phyloP scores from a whole-genome alignment of 2,329 filamentous ascomycete genomes.

The Endoconidiophora laricicola region DNA sequence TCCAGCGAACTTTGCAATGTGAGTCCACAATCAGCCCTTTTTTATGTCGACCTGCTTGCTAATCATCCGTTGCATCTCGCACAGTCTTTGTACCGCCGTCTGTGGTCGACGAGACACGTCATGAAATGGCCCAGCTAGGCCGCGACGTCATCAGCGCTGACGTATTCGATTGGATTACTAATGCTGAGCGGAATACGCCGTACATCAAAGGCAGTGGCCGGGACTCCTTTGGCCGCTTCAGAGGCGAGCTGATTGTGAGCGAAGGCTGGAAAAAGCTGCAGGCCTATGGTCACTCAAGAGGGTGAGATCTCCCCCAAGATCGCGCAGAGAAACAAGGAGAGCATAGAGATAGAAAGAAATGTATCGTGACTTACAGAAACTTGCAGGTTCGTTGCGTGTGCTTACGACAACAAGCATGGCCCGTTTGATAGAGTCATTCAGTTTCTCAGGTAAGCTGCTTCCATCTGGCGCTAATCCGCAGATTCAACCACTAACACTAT shows the following conservation, averaged over 20 bases:
- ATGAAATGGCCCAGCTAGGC: conserved; percentile 31
- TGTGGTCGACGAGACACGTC: conserved; percentile 23
- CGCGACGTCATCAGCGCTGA: conserved; percentile 35
- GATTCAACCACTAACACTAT: too few relatives aligned
- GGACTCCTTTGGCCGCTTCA: conserved; percentile 44
- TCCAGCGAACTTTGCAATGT: conserved; percentile 36
- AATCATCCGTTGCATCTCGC: neutral
- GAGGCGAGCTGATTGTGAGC: conserved; percentile 42
- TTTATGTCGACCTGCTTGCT: neutral
- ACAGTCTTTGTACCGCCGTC: conserved; percentile 32
- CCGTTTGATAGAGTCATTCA: conserved; percentile 40
- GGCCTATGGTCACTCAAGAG: conserved; percentile 39
- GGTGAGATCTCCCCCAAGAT: conserved; percentile 19
- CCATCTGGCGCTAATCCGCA: neutral
- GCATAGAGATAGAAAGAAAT: too few relatives aligned
- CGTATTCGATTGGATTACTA: conserved; percentile 40
- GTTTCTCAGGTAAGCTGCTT: conserved; percentile 30
- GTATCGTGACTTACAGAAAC: neutral
- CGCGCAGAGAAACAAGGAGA: too few relatives aligned
- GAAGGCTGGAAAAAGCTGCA: conserved; percentile 51
- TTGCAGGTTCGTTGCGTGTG: conserved; percentile 36
- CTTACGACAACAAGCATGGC: conserved; percentile 37
- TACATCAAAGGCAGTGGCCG: conserved; percentile 39
- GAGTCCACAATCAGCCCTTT: conserved; percentile 14
- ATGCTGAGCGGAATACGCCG: conserved; percentile 49